Conservation (phyloP, 371 early-diverging fungal genomes). For the Gilbertella persicaria region DNA sequence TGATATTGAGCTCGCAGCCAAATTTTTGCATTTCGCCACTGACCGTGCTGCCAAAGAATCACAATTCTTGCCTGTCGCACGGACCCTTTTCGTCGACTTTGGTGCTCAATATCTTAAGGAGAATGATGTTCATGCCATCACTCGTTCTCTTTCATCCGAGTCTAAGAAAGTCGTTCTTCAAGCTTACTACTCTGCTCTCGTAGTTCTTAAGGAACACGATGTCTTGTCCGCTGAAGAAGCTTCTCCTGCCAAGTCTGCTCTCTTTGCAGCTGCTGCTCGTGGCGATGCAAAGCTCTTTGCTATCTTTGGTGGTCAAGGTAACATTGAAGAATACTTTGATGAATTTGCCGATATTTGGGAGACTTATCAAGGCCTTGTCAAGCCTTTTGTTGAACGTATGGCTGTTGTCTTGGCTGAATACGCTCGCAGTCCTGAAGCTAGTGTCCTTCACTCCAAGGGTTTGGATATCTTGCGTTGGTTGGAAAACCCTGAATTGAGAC, state of each 20-base stretch:
- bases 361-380: constrained; percentile 82
- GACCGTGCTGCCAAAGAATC: constrained; percentile 59
- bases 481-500: constrained; percentile 80
- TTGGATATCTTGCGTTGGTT: constrained; percentile 90
- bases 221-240: constrained; percentile 46
- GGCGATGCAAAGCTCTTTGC: constrained; percentile 78
- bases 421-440: constrained; percentile 70
- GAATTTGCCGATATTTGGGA: constrained; percentile 82
- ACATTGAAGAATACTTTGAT: constrained; percentile 93
- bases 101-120: constrained; percentile 72
- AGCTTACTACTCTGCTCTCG: constrained; percentile 83
- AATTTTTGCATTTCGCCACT: constrained; percentile 74
- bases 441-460: constrained; percentile 78
- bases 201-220: constrained; percentile 59
- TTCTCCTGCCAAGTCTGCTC: constrained; percentile 58
- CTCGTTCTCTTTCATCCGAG: constrained; percentile 59
- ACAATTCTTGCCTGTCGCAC: constrained; percentile 73
- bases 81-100: constrained; percentile 79
- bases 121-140: constrained; percentile 87
- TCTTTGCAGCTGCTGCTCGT: constrained; percentile 65
- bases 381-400: constrained; percentile 80
- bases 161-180: constrained; percentile 69
- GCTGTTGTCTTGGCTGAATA: constrained; percentile 71
- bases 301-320: constrained; percentile 97
- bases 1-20: constrained; percentile 76